A percentile compares a stretch with the other conserved stretches of the same genome.
phyloP scores from a whole-genome alignment of 2,329 filamentous ascomycete genomes.

The Clonostachys rhizophaga region DNA sequence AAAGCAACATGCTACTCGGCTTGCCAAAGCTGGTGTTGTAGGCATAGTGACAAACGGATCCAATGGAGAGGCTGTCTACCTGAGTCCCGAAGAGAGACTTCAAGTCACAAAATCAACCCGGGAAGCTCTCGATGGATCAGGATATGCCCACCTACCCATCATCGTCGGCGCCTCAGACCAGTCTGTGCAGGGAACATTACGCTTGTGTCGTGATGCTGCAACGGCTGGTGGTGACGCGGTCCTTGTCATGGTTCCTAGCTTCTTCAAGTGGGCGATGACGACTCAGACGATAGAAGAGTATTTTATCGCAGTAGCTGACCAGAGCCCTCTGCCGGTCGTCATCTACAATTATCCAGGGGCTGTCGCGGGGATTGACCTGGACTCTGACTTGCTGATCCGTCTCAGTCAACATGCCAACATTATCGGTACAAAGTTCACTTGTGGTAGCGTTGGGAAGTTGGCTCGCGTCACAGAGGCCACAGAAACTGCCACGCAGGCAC shows the following conservation, averaged over 20 bases:
- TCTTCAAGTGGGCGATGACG: slow-evolving; percentile 11
- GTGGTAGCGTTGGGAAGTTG: slow-evolving; percentile 57
- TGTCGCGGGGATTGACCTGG: slow-evolving; percentile 11
- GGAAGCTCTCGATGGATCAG: slow-evolving; percentile 49
- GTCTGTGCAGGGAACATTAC: slow-evolving; percentile 8
- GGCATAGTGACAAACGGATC: slow-evolving; percentile 67
- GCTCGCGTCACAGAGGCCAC: slow-evolving; percentile 40
- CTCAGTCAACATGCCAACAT: slow-evolving; percentile 57
- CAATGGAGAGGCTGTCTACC: slow-evolving; percentile 64
- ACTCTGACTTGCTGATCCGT: slow-evolving; percentile 9
- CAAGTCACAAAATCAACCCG: slow-evolving; percentile 7
- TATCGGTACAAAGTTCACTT: slow-evolving; percentile 46
- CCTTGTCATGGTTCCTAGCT: slow-evolving; percentile 9
- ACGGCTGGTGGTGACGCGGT: slow-evolving; percentile 7
- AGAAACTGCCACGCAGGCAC: slow-evolving; percentile 5
- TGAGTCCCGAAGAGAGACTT: slow-evolving; percentile 5
- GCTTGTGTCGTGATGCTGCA: slow-evolving; percentile 5
- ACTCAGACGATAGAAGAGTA: slow-evolving; percentile 4
- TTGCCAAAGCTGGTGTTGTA: slow-evolving; percentile 61
- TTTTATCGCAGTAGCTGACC: slow-evolving; percentile 7
- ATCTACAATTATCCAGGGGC: slow-evolving; percentile 15
- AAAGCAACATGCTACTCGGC: slow-evolving; percentile 51
- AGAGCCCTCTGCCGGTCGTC: slow-evolving; percentile 10
- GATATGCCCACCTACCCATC: slow-evolving; percentile 40
- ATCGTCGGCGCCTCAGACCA: slow-evolving; percentile 9